phyloP scores from a whole-genome alignment of 805 yeast genomes.

The Saccharomycopsis selenospora region DNA sequence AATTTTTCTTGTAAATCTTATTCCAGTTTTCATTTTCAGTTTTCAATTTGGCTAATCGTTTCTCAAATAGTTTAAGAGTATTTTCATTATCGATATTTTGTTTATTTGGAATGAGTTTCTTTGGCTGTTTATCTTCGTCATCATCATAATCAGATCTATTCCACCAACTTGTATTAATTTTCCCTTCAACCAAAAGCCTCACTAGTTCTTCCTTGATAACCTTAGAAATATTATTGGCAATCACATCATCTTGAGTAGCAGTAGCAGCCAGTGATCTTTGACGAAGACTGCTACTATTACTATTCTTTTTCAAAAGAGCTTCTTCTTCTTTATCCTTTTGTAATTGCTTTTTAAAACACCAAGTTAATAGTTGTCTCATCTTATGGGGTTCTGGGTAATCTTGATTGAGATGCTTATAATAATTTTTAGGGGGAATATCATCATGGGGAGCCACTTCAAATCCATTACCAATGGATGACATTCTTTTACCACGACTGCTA shows the following conservation, averaged over 20 bases:
- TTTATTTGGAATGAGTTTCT: slow-evolving; percentile 47
- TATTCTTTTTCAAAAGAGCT: slow-evolving; percentile 23
- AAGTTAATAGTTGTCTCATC: slow-evolving; percentile 59
- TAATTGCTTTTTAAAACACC: slow-evolving; percentile 55
- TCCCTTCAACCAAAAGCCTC: slow-evolving; percentile 51
- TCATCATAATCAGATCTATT: slow-evolving; percentile 29
- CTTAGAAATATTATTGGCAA: slow-evolving; percentile 45
- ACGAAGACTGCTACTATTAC: slow-evolving; percentile 19
- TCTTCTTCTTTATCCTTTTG: slow-evolving; percentile 27
- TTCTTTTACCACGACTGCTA: slow-evolving; percentile 58
- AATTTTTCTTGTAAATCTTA: slow-evolving; percentile 10
- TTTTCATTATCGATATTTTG: slow-evolving; percentile 45
- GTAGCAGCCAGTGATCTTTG: too few species aligned
- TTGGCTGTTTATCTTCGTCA: slow-evolving; percentile 23
- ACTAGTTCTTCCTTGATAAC: slow-evolving; percentile 59
- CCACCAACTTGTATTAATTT: slow-evolving; percentile 66
- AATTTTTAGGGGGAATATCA: slow-evolving; percentile 46
- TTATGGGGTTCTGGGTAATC: slow-evolving; percentile 64
- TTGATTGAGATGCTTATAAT: slow-evolving; percentile 54
- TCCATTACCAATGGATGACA: slow-evolving; percentile 71
- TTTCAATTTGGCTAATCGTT: slow-evolving; percentile 37
- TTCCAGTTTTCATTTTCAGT: slow-evolving; percentile 45
- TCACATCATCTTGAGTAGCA: slow-evolving; percentile 29
- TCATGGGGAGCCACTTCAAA: slow-evolving; percentile 60
- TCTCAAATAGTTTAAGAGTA: slow-evolving; percentile 40